Base-by-base conservation (phyloP, 768 basidiomycete genomes). In the Naematelia encephala region DNA sequence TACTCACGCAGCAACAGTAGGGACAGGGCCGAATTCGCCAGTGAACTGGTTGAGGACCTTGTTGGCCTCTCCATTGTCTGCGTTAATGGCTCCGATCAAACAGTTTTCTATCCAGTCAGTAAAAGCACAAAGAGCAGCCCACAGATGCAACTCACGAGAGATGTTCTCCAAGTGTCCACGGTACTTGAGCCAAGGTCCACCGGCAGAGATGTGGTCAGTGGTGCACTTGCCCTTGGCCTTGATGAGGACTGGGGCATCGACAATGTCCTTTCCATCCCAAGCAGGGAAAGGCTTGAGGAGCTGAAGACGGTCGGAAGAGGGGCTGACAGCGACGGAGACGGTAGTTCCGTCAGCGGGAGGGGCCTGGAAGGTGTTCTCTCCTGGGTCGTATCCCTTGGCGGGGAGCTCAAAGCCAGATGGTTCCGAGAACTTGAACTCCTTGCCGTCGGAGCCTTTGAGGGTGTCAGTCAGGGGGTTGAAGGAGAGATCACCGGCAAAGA, bases 141-240 rank as follows among this genome's bases (percentile, higher is more conserved):
- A 8, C 59, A 13, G 25, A 8, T 58, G 10, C 19, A 28, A 2
- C 86, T 62, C 62, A 89, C 89, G 90, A 28, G 93, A 96, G 77
- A 96, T 98, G 83, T 97, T 98, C 79, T 96, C 84, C 73, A 97
- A 86, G 80, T 98, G 94, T 63, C 94, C 94, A 82, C 94, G 91
- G 83, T 93, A 98, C 81, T 97, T 97, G 82, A 98, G 85, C 94
- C 94, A 98, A 46, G 94, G 94, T 60, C 94, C 94, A 82, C 93
- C 94, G 75, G 93, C 93, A 61, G 87, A 89, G 78, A 94, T 92
- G 79, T 94, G 91, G 78, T 94, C 91, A 64, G 91, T 92, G 43
- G 91, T 99, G 88, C 96, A 99, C 83, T 99, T 99, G 84, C 94
- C 94, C 82, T 86, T 83, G 67, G 90, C 96, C 84, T 99, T 99